Evolutionary conservation across 768 basidiomycete species (phyloP), one percentile per base, ranked within the genome.

Genomic region (Chiua virens): DNA sequence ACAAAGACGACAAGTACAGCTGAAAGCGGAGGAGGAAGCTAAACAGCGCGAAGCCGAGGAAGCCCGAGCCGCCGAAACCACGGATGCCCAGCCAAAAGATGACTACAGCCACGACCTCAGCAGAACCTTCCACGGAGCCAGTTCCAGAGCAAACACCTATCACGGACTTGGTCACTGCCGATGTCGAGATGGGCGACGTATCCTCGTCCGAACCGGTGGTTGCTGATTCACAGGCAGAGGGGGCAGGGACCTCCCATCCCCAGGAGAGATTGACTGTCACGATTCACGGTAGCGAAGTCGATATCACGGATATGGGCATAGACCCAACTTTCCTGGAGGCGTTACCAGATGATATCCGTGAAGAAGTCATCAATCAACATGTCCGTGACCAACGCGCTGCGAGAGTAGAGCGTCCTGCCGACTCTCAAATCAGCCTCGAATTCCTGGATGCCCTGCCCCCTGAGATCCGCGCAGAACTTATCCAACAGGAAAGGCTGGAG

Each of bases 271-370:
- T 96, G 23, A 92, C 90, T 1, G 88, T 99, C 62, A 79, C 83
- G 72, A 92, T 99, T 47, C 91, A 94, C 68, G 97, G 97, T 45
- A 90, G 83, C 56, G 78, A 86, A 8, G 92, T 98, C 23, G 97
- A 99, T 65, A 99, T 99, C 66, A 99, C 97, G 3, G 94, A 98
- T 61, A 96, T 94, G 34, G 97, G 97, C 5, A 98, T 99, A 63
- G 97, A 99, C 66, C 92, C 95, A 3, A 94, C 92, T 6, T 99
- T 99, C 80, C 75, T 99, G 50, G 94, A 98, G 71, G 97, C 97
- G 22, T 73, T 99, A 9, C 97, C 97, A 0, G 97, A 99, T 64
- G 96, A 98, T 58, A 98, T 99, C 88, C 84, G 97, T 45, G 96
- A 97, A 65, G 97, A 99, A 65, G 93, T 99, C 32, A 78, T 99